phyloP scores from a whole-genome alignment of 352 stramenopile genomes.

The Phytophthora pinifolia region DNA sequence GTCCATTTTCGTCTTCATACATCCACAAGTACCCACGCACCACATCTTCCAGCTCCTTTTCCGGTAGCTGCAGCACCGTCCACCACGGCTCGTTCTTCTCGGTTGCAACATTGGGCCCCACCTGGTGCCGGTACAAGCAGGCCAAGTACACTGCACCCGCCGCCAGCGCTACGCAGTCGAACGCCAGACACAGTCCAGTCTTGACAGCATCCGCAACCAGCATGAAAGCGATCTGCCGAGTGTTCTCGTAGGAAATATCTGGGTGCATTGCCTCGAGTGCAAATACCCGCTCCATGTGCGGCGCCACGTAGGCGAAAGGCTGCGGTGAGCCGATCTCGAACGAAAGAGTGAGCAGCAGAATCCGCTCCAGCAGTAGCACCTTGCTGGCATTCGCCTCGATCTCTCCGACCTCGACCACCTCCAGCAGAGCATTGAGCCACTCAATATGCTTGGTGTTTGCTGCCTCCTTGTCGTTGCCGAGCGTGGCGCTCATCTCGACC shows the following conservation, averaged over 20 bases:
- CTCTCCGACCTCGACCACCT: conserved; percentile 63
- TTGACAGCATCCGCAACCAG: conserved; percentile 66
- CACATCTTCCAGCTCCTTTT: conserved; percentile 60
- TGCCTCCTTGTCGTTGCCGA: conserved; percentile 54
- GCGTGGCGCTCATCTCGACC: conserved; percentile 51
- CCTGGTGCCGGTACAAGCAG: conserved; percentile 60
- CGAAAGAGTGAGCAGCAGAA: conserved; percentile 72
- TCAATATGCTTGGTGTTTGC: conserved; percentile 66
- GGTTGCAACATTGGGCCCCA: conserved; percentile 58
- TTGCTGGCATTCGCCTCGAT: conserved; percentile 62
- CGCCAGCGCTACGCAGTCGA: conserved; percentile 51
- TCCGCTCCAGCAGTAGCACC: conserved; percentile 69
- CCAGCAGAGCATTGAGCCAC: conserved; percentile 58
- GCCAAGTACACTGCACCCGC: conserved; percentile 69
- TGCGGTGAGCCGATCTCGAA: conserved; percentile 74
- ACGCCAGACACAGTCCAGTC: conserved; percentile 52
- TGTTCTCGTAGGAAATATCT: conserved; percentile 43
- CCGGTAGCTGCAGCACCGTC: conserved; percentile 50
- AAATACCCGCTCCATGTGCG: conserved; percentile 56
- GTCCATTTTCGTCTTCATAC: conserved; percentile 51
- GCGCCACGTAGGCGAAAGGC: conserved; percentile 63
- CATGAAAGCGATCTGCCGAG: conserved; percentile 52
- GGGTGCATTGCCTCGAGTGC: conserved; percentile 59
- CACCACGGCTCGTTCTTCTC: conserved; percentile 73
- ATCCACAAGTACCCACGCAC: conserved; percentile 63